Base-by-base conservation (phyloP, 306 rosid species). In the Acacia melanoxylon region DNA sequence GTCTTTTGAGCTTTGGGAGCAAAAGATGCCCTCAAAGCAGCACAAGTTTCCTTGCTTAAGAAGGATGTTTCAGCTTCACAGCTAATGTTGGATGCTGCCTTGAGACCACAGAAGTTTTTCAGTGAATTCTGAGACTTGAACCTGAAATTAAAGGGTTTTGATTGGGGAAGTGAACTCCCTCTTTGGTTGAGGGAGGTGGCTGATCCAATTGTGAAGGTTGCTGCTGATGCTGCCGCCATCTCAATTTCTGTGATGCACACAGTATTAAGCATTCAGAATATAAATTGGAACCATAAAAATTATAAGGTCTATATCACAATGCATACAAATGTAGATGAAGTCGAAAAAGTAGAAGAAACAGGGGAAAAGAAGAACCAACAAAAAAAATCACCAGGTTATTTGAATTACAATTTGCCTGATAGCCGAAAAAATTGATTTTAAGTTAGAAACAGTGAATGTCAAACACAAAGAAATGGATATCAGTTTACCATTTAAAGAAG, bases 201-300 rank as follows among this genome's bases (percentile, higher is more conserved):
- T 29, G 91, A 72, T 72, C 97, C 91, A 67, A 89, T 22, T 15
- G 94, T 83, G 78, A 92, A 83, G 51, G 86, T 86, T 74, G 97
- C 83, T 75, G 92, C 90, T 45, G 94, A 67, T 48, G 89, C 83
- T 54, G 97, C 86, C 24, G 97, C 98, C 99, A 95, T 95, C 81
- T 91, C 83, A 74, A 78, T 51, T 77, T 75, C 86, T 90, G 87
- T 4, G 19, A 62, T 27, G 78, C 75, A 85, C 67, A 78, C n/a
- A 2, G 27, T 45, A 74, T 75, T 16, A 85, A 44, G 5, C 44
- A 80, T 4, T n/a, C 42, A 24, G 58, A 20, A 48, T 19, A 80
- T 14, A 56, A 20, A 42, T 11, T 61, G 24, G 20, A 65, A 63
- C 14, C 44, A 35, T 1, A 58, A 22, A 54, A 27, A 48, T 27